Base-by-base conservation (phyloP, 768 basidiomycete genomes). In the Lanmaoa rubissima region DNA sequence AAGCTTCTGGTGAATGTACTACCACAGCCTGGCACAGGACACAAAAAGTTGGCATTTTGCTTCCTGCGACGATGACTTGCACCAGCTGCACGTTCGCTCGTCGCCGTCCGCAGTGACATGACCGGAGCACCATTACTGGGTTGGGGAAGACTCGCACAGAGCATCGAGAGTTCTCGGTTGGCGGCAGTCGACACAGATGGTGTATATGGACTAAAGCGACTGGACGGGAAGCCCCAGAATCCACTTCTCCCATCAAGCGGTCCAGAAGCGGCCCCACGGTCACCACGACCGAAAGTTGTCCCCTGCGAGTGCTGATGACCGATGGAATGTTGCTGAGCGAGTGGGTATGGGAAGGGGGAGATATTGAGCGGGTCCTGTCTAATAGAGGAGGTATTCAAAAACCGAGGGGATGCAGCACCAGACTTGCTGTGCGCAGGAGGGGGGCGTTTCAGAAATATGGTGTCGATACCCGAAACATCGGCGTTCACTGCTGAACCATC, bases 1-100 rank as follows among this genome's bases (percentile, higher is more conserved):
- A 97, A 97, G 68, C 92, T 89, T 67, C 92, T 77, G 40, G 95
- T 97, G 64, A 94, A 94, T 5, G 92, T 92, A 65, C 88, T 90
- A 39, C 86, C 88, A 73, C 92, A 94, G 12, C 88, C 88, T 1
- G 86, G 85, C 28, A 93, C 84, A 54, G 88, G 88, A 75, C 91
- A 93, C 35, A 82, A 73, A 68, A 95, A 96, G 60, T 83, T 87
- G 43, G 93, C 94, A 50, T 93, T 90, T 67, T 91, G 90, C 66
- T 93, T 96, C 63, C 94, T 78, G 54, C 94, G 77, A 62, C 85
- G 86, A 66, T 89, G 85, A 61, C 88, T 90, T 4, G 94, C 94
- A 69, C 90, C 87, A 48, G 87, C 87, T 47, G 94, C 97, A 57
- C 92, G 87, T 40, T 87, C 85, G 36, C 94, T 96, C 43, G 94